These are phyloP conservation scores for Epichloe hybrida DNA, from an alignment of 2,329 filamentous ascomycete genomes.

Conservation along the genomic window DNA sequence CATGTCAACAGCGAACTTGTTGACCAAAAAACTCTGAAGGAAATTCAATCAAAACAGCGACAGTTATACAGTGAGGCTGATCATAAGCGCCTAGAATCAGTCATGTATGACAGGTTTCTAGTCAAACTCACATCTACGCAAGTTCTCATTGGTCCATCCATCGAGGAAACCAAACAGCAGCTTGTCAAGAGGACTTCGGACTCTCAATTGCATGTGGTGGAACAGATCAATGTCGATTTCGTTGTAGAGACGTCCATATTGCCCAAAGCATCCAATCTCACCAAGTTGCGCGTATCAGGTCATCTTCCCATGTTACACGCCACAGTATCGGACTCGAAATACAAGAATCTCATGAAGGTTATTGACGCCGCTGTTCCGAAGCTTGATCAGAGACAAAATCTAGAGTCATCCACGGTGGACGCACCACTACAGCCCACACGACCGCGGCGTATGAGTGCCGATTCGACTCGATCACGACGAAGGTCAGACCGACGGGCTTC, in stretches of 20 bases:
- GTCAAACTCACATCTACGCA: constrained; percentile 91
- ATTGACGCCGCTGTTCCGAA: constrained; percentile 92
- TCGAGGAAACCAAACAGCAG: constrained; percentile 78
- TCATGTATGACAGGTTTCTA: constrained; percentile 97
- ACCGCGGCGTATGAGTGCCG: constrained; percentile 31
- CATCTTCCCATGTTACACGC: constrained; percentile 87
- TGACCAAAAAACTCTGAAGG: constrained; percentile 78
- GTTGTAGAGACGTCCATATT: constrained; percentile 91
- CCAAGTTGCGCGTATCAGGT: constrained; percentile 81
- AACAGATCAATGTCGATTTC: constrained; percentile 96
- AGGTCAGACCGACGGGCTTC: constrained; percentile 47
- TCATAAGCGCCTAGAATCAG: constrained; percentile 69
- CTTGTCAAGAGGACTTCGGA: constrained; percentile 53
- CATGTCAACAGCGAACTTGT: constrained; percentile 90
- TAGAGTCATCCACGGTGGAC: constrained; percentile 14
- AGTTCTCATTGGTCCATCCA: constrained; percentile 84
- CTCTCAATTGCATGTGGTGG: constrained; percentile 75
- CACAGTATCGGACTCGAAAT: constrained; percentile 85
- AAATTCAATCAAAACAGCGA: constrained; percentile 83
- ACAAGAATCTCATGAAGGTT: constrained; percentile 91
- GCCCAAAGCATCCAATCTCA: constrained; percentile 87
- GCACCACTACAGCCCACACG: constrained; percentile 17
- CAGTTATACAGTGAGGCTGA: constrained; percentile 82
- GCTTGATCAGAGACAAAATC: constrained; percentile 36
- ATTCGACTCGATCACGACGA: constrained; percentile 31